These are phyloP conservation scores for Saccharomycopsis lassenensis DNA, from an alignment of 805 yeast genomes.

Conservation along the genomic window DNA sequence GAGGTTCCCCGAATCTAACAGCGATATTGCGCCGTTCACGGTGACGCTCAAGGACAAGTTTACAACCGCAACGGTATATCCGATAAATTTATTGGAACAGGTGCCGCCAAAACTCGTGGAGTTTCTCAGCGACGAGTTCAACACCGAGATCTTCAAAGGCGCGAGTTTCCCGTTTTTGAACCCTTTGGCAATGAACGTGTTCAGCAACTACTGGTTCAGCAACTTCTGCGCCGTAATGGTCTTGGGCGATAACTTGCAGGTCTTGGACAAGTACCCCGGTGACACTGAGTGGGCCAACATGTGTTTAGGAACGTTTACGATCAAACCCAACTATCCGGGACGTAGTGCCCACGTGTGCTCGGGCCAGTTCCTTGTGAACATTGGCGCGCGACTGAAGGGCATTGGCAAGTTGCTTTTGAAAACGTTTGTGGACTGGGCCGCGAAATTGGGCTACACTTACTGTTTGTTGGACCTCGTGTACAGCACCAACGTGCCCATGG, in stretches of 20 bases:
- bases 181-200: slow-evolving; percentile 62
- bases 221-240: slow-evolving; percentile 68
- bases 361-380: slow-evolving; percentile 79
- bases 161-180: slow-evolving; percentile 73
- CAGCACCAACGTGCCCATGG: slow-evolving; percentile 77
- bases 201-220: slow-evolving; percentile 81
- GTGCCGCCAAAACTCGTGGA: slow-evolving; percentile 72
- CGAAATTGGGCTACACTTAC: slow-evolving; percentile 75
- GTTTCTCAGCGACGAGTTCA: slow-evolving; percentile 83
- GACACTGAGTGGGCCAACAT: slow-evolving; percentile 75
- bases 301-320: slow-evolving; percentile 78
- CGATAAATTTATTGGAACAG: slow-evolving; percentile 54
- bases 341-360: slow-evolving; percentile 89
- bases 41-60: slow-evolving; percentile 78
- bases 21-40: slow-evolving; percentile 66
- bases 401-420: slow-evolving; percentile 80
- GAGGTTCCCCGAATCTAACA: too few relatives aligned
- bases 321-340: slow-evolving; percentile 88
- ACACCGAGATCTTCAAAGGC: slow-evolving; percentile 84
- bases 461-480: slow-evolving; percentile 77
- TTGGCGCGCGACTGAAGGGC: slow-evolving; percentile 86
- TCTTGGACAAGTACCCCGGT: slow-evolving; percentile 18
- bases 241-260: slow-evolving; percentile 46
- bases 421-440: slow-evolving; percentile 85
- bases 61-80: slow-evolving; percentile 88